Base-by-base conservation (phyloP, 352 stramenopile species). In the Globisporangium perplexum region DNA sequence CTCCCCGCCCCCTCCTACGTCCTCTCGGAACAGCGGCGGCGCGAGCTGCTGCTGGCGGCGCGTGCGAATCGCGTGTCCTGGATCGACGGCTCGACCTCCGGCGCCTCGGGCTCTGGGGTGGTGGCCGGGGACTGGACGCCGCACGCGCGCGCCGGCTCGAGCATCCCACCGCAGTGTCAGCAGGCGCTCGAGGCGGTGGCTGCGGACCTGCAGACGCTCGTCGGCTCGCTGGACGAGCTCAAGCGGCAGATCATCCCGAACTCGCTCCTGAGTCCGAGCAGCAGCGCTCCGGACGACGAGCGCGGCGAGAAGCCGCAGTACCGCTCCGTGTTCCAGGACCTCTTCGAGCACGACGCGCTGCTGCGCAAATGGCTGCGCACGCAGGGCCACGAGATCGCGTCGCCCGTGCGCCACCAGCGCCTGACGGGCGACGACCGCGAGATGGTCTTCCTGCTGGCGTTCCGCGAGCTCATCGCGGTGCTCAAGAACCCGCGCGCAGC, bases 11-110 rank as follows among this genome's bases (percentile, higher is more conserved):
- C 57, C 24, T 60, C 74, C 12, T 84, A 79, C 52, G 55, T 77
- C 7, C 71, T 93, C 18, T 86, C 80, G 15, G 80, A 90, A 50
- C 66, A 89, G 60, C 70, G 83, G 23, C 74, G 83, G n/a, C 66
- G 63, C 28, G 74, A 93, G 59, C 67, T 93, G 39, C 64, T 93
- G n/a, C 52, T 77, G 38, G 74, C 79, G n/a, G 83, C 83, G 28
- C 74, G 83, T 18, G 72, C 68, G 14, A 91, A 74, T 42, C 74
- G 83, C 28, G 68, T 83, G 15, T 79, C 78, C 3, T 93, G 83
- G 83, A 63, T 93, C 48, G 80, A 93, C 35, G 72, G 74, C 35
- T 15, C 50, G 53, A 23, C 35, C 41, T 35, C 6, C 7, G 24
- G n/a, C n/a, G n/a, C n/a, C 39, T 22, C 39, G 31, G 38, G 18